Base-by-base conservation (phyloP, 2,329 filamentous ascomycete genomes). In the Colletotrichum gigasporum region DNA sequence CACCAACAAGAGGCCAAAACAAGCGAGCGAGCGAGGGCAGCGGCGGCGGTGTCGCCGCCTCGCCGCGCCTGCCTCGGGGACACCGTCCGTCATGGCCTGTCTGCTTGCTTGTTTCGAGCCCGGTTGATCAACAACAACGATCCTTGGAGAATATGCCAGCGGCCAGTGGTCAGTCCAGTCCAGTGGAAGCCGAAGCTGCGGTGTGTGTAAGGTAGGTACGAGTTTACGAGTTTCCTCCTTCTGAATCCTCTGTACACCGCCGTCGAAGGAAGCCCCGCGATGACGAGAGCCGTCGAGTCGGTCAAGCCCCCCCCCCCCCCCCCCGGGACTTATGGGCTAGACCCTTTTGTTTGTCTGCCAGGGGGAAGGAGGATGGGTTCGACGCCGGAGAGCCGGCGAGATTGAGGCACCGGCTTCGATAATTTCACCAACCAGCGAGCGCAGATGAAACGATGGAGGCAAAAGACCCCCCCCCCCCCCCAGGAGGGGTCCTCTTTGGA, bases 141-240 rank as follows among this genome's bases (percentile, higher is more conserved):
- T n/a, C 5, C 8, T 16, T 39, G 35, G n/a, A 39, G 35, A 39
- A 8, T 16, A 14, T 16, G 35, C 16, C 18, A 16, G 35, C n/a
- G 16, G n/a, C 14, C 5, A 16, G n/a, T 16, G 35, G 35, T 14
- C n/a, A 34, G 24, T 30, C 30, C 18, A 45, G 16, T 28, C 52
- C 18, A 56, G 32, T 35, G 30, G 41, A 34, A 18, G 28, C 53
- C 53, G 45, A 59, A 63, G 22, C 37, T 63, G 54, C 60, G 60
- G 60, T 63, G 60, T 59, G 20, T 2, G 11, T 32, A 18, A 7
- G 14, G 12, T 32, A 12, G 18, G 7, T 10, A 22, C 5, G 45
- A 14, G 11, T 20, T 10, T 35, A 16, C 42, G 5, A 30, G 7
- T 34, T 34, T 12, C 12, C 30, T 34, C 30, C n/a, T 14, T 5